Evolutionary conservation across 1,284 basidiomycete genomes (phyloP), one percentile per base, ranked within the genome.

Genomic region (Rhodotorula mucilaginosa): DNA sequence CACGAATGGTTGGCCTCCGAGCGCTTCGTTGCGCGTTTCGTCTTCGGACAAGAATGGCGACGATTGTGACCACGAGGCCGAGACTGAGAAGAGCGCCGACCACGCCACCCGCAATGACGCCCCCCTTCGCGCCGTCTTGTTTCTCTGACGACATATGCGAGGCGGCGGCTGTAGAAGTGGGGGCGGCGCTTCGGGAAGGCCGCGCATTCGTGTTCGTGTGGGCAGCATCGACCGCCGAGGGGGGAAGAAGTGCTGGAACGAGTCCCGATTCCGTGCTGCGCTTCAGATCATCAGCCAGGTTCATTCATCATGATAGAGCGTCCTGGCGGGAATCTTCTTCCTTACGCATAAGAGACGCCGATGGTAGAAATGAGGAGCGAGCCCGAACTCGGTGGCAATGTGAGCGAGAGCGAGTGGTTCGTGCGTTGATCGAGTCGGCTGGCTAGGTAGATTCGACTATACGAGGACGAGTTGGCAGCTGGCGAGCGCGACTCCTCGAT

Each of bases 331-430:
- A 65, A 8, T 12, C 39, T 44, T 1, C 70, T 44, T 44, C 8
- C 70, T 44, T 44, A 68, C 66, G 70, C 65, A 57, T 54, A 61
- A 3, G 70, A 57, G 5, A 72, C 15, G 2, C 60, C 67, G 12
- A 72, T 39, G 8, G 34, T 18, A 16, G 59, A 63, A 21, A 68
- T 56, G 18, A 57, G 7, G 16, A 72, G 44, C n/a, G 34, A 10
- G 21, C 48, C 64, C 8, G 13, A 19, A 3, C 47, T 39, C 26
- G 26, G 13, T 1, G 51, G 21, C 3, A 46, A 2, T 16, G 5
- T 19, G 18, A 71, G 29, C 54, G 19, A 21, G 15, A 71, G 47
- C 12, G 7, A 6, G 19, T 71, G 70, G 15, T 48, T 58, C 29
- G 3, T 2, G 19, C 31, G 44, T 7, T 6, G 23, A 7, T 49